Evolutionary conservation across 1,139 yeast genomes (phyloP), one percentile per base, ranked within the genome.

Genomic region (Yamadazyma blattariae): DNA sequence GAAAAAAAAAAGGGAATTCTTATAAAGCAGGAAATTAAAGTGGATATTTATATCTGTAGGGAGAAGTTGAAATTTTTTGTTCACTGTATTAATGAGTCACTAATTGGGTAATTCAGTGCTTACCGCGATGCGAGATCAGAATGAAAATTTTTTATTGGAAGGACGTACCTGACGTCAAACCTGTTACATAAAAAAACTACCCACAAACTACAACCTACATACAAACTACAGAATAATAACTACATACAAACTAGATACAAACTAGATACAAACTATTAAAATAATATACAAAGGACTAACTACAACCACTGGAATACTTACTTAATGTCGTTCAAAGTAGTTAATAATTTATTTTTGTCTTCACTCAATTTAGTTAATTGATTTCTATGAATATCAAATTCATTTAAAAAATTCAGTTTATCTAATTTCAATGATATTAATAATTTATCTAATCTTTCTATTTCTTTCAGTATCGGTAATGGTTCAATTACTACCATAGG

Each of bases 71-170:
- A 17, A 7, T 5, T 17, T 17, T 17, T 17, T 17, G n/a, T n/a
- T n/a, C n/a, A n/a, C n/a, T n/a, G n/a, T n/a, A n/a, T 17, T 5
- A 7, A 32, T 32, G 23, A 25, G 18, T 25, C 29, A 31, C 22
- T 34, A 42, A 49, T 46, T 35, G 37, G 51, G 56, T 43, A 51
- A 27, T 25, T 14, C 15, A 17, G 15, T 12, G 11, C 10, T 35
- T 25, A 32, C 35, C 39, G 39, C 39, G 39, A 32, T 36, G 39
- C 12, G 23, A 24, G 20, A 33, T 36, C 39, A 25, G 23, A 2
- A 14, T 17, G 25, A 21, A 13, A 24, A 29, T 30, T 36, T 9
- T 29, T 26, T 11, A 11, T 15, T 10, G 18, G 20, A 16, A 14
- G 18, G 15, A 17, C n/a, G 7, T 8, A 30, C 33, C 21, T 16